Evolutionary conservation across 495 filamentous ascomycete species (phyloP).

Genomic region (Xylaria grammica): DNA sequence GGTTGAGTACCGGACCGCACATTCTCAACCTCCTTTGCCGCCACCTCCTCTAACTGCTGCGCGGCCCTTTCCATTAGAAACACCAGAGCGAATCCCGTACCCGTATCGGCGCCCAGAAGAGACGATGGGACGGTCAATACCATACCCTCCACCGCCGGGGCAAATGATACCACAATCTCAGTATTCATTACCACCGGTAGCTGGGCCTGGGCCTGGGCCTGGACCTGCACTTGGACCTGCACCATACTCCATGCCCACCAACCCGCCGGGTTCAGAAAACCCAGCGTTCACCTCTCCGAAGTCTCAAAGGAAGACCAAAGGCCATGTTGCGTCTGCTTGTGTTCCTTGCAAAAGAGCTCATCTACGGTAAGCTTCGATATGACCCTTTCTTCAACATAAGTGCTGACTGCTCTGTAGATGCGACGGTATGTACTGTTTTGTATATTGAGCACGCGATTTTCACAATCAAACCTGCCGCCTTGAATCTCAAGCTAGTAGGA

Average conservation of each 20-base stretch:
- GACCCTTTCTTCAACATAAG: constrained; percentile 21
- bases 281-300: constrained; percentile 57
- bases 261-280: constrained; percentile 41
- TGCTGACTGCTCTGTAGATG: constrained; percentile 45
- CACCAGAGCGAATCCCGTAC: constrained; percentile 47
- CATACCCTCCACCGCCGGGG: constrained; percentile 43
- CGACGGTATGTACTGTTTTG: constrained; percentile 52
- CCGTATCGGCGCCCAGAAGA: constrained; percentile 45
- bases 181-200: constrained; percentile 41
- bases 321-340: constrained; percentile 95
- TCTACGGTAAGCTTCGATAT: constrained; percentile 58
- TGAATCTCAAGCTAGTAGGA: not conserved
- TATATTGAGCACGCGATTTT: not conserved
- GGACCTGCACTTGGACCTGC: constrained; percentile 40
- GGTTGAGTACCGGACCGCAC: constrained; percentile 44
- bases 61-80: constrained; percentile 42
- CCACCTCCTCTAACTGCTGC: constrained; percentile 34
- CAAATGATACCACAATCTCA: constrained; percentile 37
- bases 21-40: constrained; percentile 37
- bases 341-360: constrained; percentile 98
- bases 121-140: constrained; percentile 39
- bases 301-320: constrained; percentile 83
- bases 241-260: constrained; percentile 41
- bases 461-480: not conserved
- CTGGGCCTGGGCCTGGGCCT: constrained; percentile 37